phyloP scores from a whole-genome alignment of 495 filamentous ascomycete genomes.

The Melanomma pulvis-pyrius region DNA sequence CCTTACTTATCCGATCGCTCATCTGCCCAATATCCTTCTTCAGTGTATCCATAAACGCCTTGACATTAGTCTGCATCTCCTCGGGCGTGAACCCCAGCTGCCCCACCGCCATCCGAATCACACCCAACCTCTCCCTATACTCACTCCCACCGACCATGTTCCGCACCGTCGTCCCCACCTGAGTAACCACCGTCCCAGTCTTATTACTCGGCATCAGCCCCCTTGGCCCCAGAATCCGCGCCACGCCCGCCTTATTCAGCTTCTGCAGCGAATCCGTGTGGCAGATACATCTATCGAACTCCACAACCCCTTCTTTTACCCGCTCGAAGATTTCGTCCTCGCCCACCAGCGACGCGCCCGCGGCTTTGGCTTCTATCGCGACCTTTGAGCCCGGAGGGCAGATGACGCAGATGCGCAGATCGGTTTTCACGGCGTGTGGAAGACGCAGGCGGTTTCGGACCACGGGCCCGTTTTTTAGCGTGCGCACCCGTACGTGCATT shows the following conservation, averaged over 20 bases:
- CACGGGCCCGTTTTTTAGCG: constrained; percentile 77
- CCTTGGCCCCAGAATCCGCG: constrained; percentile 79
- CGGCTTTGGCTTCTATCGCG: constrained; percentile 67
- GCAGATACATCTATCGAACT: constrained; percentile 88
- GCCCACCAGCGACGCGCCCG: constrained; percentile 80
- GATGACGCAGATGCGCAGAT: constrained; percentile 83
- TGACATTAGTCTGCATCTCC: constrained; percentile 82
- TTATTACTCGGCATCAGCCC: constrained; percentile 92
- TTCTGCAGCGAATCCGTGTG: constrained; percentile 73
- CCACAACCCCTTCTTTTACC: constrained; percentile 71
- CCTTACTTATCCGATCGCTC: constrained; percentile 74
- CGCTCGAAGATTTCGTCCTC: constrained; percentile 82
- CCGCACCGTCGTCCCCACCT: constrained; percentile 68
- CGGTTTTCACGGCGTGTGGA: constrained; percentile 84
- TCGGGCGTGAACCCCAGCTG: constrained; percentile 89
- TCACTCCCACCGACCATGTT: constrained; percentile 81
- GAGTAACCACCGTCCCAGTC: constrained; percentile 80
- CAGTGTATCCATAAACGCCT: constrained; percentile 70
- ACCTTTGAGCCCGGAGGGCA: constrained; percentile 73
- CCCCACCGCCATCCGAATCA: constrained; percentile 84
- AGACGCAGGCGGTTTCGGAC: constrained; percentile 85
- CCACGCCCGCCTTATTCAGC: constrained; percentile 76
- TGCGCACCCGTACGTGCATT: constrained; percentile 74
- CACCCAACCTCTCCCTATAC: constrained; percentile 83
- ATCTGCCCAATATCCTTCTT: constrained; percentile 74